These are phyloP conservation scores for Geotrichum reessii DNA, from an alignment of 1,139 yeast genomes.

Conservation along the genomic window DNA sequence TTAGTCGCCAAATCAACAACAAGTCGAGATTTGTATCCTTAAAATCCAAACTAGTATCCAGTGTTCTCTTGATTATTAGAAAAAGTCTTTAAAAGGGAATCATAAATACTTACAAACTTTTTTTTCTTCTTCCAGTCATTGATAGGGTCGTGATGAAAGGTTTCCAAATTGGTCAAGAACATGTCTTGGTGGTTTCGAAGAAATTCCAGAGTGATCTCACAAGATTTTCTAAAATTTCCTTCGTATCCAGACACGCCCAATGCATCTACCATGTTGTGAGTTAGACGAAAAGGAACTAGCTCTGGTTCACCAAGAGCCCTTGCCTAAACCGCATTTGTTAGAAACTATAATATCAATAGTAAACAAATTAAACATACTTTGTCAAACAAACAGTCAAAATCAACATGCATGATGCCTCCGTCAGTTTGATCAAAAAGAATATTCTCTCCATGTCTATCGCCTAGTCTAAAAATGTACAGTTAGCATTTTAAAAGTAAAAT, in stretches of 20 bases:
- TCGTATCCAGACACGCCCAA: conserved; percentile 88
- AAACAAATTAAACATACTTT: conserved; percentile 31
- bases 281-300: conserved; percentile 86
- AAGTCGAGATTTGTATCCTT: too few relatives aligned
- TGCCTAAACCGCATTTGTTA: conserved; percentile 30
- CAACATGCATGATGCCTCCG: conserved; percentile 87
- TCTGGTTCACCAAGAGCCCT: conserved; percentile 70
- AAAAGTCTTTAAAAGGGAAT: not conserved
- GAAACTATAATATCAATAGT: not conserved
- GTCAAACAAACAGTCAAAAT: conserved; percentile 92
- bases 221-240: conserved; percentile 77
- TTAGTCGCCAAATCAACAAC: not conserved
- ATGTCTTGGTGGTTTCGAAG: conserved; percentile 80
- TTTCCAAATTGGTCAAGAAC: conserved; percentile 84
- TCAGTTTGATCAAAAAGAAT: conserved; percentile 64
- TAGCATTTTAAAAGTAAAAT: conserved; percentile 29
- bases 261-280: conserved; percentile 85
- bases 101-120: conserved; percentile 10
- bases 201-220: conserved; percentile 75
- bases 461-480: conserved; percentile 49
- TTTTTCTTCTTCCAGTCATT: conserved; percentile 37
- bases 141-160: conserved; percentile 87
- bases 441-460: conserved; percentile 95
- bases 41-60: not conserved
- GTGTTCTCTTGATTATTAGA: too few relatives aligned